Conservation (phyloP, 768 basidiomycete genomes). For the Russula griseocarnosa region DNA sequence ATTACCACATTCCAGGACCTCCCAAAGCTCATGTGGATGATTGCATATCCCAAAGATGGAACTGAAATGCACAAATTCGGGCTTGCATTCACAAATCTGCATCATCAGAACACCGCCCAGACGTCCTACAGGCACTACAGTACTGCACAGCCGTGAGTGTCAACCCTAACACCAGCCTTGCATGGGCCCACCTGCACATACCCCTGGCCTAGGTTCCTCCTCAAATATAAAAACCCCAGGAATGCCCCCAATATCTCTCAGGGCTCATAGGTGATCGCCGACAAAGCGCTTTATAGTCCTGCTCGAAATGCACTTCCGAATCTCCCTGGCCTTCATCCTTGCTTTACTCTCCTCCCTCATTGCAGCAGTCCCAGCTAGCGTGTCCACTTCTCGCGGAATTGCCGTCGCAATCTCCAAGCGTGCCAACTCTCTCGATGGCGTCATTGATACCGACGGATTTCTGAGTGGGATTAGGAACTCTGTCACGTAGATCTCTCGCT, state of each 20-base stretch:
- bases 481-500: not conserved
- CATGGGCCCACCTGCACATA: too few species aligned
- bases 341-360: slow-evolving; percentile 8
- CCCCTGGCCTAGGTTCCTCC: too few species aligned
- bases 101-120: too few species aligned
- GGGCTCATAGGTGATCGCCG: not conserved
- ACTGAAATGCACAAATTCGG: too few species aligned
- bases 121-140: too few species aligned
- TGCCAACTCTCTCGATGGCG: not conserved
- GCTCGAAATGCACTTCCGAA: slow-evolving; percentile 5
- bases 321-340: slow-evolving; percentile 5
- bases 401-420: slow-evolving; percentile 13
- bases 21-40: too few species aligned
- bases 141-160: too few species aligned
- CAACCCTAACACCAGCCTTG: too few species aligned
- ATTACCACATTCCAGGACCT: too few species aligned
- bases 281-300: not conserved
- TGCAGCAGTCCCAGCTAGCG: not conserved
- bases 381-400: not conserved
- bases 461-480: not conserved
- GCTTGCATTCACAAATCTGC: too few species aligned
- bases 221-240: not conserved
- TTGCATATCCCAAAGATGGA: too few species aligned
- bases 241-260: too few species aligned
- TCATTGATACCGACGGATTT: slow-evolving; percentile 4